Percentiles rank a stretch among this genome's conserved stretches.
phyloP scores from a whole-genome alignment of 2,329 filamentous ascomycete species.

The Cladobotryum mycophilum region DNA sequence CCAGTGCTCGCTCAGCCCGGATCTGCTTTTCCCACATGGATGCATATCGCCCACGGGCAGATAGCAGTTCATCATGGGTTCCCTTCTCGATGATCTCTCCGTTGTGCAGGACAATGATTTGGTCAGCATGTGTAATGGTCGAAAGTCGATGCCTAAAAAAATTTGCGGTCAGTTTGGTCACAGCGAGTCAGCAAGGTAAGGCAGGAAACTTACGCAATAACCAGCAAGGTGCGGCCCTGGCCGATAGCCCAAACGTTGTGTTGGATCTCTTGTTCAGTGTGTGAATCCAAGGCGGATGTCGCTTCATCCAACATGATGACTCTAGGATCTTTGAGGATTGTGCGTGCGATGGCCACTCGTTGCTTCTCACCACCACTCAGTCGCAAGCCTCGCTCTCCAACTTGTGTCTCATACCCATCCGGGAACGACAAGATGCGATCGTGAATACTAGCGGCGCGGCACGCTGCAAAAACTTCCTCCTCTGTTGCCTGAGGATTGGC shows the following conservation, averaged over 20 bases:
- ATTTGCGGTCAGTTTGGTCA: neutral
- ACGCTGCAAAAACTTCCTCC: constrained; percentile 75
- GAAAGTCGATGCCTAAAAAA: constrained; percentile 64
- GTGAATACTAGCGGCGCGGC: constrained; percentile 82
- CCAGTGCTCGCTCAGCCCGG: constrained; percentile 60
- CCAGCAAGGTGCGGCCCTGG: constrained; percentile 81
- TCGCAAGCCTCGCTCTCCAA: constrained; percentile 81
- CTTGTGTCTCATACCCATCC: constrained; percentile 81
- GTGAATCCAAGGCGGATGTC: constrained; percentile 83
- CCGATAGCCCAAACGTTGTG: constrained; percentile 76
- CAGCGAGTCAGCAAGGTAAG: neutral
- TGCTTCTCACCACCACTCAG: constrained; percentile 91
- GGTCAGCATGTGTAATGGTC: constrained; percentile 78
- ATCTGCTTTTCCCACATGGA: constrained; percentile 90
- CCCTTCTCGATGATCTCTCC: constrained; percentile 74
- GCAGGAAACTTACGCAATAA: constrained; percentile 72
- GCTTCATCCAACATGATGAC: constrained; percentile 93
- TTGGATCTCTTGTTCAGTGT: constrained; percentile 91
- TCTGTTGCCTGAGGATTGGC: constrained; percentile 76
- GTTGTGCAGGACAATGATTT: constrained; percentile 71
- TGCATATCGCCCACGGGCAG: constrained; percentile 64
- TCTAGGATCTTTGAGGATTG: constrained; percentile 83
- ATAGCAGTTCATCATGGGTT: constrained; percentile 70
- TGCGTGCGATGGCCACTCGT: constrained; percentile 85
- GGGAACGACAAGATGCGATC: constrained; percentile 87